Conservation (phyloP, 116 monocot species). For the Thalassia testudinum region DNA sequence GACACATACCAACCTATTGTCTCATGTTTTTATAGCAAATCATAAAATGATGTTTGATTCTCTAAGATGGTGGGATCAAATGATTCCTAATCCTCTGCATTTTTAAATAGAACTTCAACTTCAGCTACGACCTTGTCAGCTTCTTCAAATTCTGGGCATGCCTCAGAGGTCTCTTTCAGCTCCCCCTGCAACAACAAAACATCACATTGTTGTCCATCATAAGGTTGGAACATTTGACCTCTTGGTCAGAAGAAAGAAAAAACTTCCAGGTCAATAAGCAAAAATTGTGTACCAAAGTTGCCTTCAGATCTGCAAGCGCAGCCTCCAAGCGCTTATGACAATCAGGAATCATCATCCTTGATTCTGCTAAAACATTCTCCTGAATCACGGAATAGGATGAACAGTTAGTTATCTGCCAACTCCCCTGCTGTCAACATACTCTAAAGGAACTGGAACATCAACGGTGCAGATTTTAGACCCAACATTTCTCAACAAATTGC, state of each 20-base stretch:
- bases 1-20: too few relatives aligned
- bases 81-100: slow-evolving; percentile 14
- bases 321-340: slow-evolving; percentile 81
- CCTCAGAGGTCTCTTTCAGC: slow-evolving; percentile 47
- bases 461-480: too few relatives aligned
- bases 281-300: slow-evolving; percentile 38
- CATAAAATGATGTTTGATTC: too few relatives aligned
- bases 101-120: slow-evolving; percentile 52
- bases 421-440: too few relatives aligned
- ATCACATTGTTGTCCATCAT: neutral
- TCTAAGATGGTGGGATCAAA: too few relatives aligned
- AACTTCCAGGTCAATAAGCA: neutral
- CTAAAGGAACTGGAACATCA: too few relatives aligned
- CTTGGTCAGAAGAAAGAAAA: neutral
- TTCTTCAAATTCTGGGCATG: slow-evolving; percentile 54
- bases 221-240: neutral
- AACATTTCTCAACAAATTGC: too few relatives aligned
- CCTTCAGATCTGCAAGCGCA: slow-evolving; percentile 80
- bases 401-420: neutral
- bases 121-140: slow-evolving; percentile 57
- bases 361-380: slow-evolving; percentile 98
- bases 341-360: slow-evolving; percentile 99
- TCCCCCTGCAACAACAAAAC: slow-evolving; percentile 43
- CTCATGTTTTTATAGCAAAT: too few relatives aligned
- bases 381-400: slow-evolving; percentile 7